Conservation (phyloP, 805 yeast species). For the Starmera pachycereana region DNA sequence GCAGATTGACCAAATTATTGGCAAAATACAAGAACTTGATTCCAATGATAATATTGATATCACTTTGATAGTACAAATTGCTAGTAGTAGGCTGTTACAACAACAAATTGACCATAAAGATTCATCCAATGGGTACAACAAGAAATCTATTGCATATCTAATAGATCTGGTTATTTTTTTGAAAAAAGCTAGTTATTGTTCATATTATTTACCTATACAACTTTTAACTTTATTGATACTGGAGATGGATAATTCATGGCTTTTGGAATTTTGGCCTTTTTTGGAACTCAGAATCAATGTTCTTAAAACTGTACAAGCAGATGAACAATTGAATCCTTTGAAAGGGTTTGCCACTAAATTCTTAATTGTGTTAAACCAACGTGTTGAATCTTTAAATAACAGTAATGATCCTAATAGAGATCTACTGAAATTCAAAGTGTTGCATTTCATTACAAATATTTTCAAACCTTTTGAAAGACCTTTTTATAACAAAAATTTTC, state of each 20-base stretch:
- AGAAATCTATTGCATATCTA: constrained; percentile 8
- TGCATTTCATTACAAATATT: constrained; percentile 7
- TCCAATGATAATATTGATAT: too few species aligned
- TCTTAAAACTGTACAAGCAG: neutral
- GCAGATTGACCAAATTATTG: too few species aligned
- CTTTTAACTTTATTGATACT: constrained; percentile 4
- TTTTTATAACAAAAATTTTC: constrained; percentile 9
- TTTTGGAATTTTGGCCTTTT: constrained; percentile 13
- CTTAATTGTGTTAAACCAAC: constrained; percentile 8
- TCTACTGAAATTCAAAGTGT: constrained; percentile 7
- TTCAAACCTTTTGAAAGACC: constrained; percentile 6
- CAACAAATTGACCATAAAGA: neutral
- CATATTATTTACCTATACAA: constrained; percentile 7
- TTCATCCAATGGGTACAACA: constrained; percentile 7
- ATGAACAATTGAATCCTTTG: constrained; percentile 1
- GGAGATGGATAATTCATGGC: constrained; percentile 6
- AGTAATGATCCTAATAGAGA: constrained; percentile 13
- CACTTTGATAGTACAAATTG: too few species aligned
- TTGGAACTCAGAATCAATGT: constrained; percentile 7
- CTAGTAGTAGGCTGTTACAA: too few species aligned
- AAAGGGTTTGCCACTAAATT: constrained; percentile 8
- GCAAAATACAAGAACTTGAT: too few species aligned
- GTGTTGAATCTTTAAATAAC: constrained; percentile 3
- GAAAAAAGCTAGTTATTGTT: constrained; percentile 2
- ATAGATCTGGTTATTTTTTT: constrained; percentile 11